A percentile compares a stretch with the other conserved stretches of the same genome.
Conservation (phyloP, 257 asterid genomes). For the Plantago ovata region DNA sequence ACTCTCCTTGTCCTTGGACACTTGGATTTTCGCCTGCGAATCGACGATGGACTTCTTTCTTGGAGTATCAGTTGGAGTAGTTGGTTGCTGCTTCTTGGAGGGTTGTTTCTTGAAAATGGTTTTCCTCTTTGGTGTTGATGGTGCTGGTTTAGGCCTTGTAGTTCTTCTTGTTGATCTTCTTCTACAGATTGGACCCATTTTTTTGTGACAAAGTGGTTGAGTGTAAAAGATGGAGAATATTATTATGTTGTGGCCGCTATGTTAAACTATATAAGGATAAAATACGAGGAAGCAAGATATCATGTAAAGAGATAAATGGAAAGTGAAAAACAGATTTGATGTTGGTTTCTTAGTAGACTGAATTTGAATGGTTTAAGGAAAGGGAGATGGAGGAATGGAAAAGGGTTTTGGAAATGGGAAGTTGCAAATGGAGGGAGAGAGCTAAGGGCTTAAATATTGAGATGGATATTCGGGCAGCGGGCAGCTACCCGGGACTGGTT, state of each 20-base stretch:
- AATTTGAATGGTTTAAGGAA: not conserved
- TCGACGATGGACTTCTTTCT: not conserved
- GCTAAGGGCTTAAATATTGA: not conserved
- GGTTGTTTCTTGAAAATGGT: constrained; percentile 11
- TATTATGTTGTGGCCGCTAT: not conserved
- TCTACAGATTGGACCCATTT: constrained; percentile 8
- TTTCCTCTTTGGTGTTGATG: constrained; percentile 1
- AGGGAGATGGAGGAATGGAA: not conserved
- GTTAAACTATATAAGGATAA: not conserved
- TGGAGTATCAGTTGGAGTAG: not conserved
- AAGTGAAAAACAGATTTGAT: constrained; percentile 2
- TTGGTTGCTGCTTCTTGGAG: not conserved
- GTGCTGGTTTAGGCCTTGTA: constrained; percentile 4
- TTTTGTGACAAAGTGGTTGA: not conserved
- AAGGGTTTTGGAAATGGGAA: not conserved
- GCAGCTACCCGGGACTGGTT: not conserved
- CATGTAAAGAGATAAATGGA: not conserved
- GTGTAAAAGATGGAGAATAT: not conserved
- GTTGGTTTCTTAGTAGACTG: too few species aligned
- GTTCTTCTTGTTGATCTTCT: constrained; percentile 4
- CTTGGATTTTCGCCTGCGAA: not conserved
- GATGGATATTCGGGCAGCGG: not conserved
- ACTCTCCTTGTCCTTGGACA: not conserved
- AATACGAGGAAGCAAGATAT: not conserved
- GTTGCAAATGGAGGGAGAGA: not conserved